Evolutionary conservation across 352 stramenopile species (phyloP), one percentile per base, ranked within the genome.

Genomic region (Thraustochytrium sp.): DNA sequence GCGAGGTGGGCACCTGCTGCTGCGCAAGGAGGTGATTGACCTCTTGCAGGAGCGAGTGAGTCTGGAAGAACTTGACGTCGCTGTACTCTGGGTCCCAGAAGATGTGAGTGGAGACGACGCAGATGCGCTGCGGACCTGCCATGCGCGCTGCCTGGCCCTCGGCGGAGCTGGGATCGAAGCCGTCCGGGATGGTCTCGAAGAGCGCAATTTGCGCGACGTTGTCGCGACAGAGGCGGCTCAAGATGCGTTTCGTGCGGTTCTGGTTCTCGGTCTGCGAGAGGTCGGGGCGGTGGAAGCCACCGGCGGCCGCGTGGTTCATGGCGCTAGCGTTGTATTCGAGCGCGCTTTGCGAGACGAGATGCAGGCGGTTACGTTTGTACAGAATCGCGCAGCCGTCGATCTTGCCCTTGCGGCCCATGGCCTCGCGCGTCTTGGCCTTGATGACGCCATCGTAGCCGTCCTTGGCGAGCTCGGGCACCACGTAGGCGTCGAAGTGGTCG

Each of bases 21-120:
- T 85, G 92, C 84, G 23, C 23, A 73, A 92, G 87, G 76, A 94
- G 93, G 42, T 90, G 89, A 73, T 94, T 88, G 53, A 96, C 80
- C 85, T 95, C 90, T 78, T 96, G 92, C 40, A 96, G 68, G 2
- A 98, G 87, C 63, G 92, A 90, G 56, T 92, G 90, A 38, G 92
- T 92, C 88, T 99, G 97, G 96, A 96, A 99, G 36, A 99, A 91
- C 89, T 99, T 99, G 48, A 99, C 96, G 88, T 99, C 97, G 21
- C 94, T 94, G 82, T 97, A 98, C 85, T 98, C 97, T 61, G 97
- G 97, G 88, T 99, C 98, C 59, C 93, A 97, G 86, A 98, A 99
- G 36, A 99, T 91, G 90, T 99, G 97, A 2, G 97, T 98, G 85
- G 99, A 99, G 0, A 94, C 90, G 76, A 99, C 91, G 86, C 95